phyloP scores from a whole-genome alignment of 2,329 filamentous ascomycete species.

The Fusarium sarcochroum region DNA sequence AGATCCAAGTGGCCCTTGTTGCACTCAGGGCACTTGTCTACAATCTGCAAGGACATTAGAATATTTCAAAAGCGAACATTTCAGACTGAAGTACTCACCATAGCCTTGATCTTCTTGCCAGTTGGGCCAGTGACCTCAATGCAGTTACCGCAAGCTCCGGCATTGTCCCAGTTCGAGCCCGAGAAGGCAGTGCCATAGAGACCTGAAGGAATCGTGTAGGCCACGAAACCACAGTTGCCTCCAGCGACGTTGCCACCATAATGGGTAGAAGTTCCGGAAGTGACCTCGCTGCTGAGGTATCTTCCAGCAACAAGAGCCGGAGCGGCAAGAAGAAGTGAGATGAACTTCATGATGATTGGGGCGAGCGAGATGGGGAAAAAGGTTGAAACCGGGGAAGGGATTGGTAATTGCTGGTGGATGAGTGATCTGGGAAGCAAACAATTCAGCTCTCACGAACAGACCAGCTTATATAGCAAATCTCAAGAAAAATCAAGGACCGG shows the following conservation, averaged over 20 bases:
- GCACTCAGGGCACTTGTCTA: conserved; percentile 63
- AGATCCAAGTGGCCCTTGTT: conserved; percentile 60
- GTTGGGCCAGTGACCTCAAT: conserved; percentile 70
- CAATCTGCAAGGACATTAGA: conserved; percentile 51
- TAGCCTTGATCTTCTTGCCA: conserved; percentile 70
- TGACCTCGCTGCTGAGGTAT: conserved; percentile 29
- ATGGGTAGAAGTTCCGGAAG: conserved; percentile 57
- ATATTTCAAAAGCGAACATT: not conserved
- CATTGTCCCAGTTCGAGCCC: conserved; percentile 67
- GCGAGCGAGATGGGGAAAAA: not conserved
- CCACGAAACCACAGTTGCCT: conserved; percentile 74
- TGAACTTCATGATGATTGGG: conserved; percentile 44
- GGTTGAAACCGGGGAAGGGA: not conserved
- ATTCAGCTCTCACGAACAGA: not conserved
- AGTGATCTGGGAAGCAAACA: not conserved
- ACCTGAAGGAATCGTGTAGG: conserved; percentile 71
- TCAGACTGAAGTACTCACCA: conserved; percentile 61
- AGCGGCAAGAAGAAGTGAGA: conserved; percentile 30
- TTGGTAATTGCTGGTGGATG: not conserved
- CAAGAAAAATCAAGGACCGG: not conserved
- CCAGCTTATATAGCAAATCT: conserved; percentile 10
- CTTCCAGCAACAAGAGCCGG: conserved; percentile 41
- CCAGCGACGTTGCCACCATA: conserved; percentile 70
- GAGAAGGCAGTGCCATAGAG: conserved; percentile 75
- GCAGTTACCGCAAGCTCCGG: conserved; percentile 72